Evolutionary conservation across 441 rosid species (phyloP).

Genomic region (Eutrema salsugineum): DNA sequence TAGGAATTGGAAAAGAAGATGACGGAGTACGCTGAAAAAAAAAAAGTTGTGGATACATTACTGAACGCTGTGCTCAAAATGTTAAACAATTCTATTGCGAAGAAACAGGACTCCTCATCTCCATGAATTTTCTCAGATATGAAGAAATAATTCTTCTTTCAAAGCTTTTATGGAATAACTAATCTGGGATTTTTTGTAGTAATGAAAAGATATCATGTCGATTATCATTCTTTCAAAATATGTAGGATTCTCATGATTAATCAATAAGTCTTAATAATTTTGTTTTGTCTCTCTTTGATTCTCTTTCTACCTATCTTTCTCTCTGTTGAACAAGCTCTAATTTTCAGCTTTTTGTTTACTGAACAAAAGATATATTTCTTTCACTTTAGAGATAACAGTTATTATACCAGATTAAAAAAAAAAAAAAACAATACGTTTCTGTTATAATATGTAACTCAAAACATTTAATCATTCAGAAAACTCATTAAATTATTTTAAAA

Average conservation of each 20-base stretch:
- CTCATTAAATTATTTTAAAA: too few species aligned
- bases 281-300: neutral
- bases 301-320: neutral
- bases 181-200: neutral
- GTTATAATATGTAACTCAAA: too few species aligned
- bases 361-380: too few species aligned
- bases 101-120: neutral
- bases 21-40: neutral
- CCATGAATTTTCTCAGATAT: neutral
- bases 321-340: too few species aligned
- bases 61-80: neutral
- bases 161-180: neutral
- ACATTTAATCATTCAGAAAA: too few species aligned
- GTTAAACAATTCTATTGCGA: neutral
- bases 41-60: neutral
- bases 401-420: too few species aligned
- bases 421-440: too few species aligned
- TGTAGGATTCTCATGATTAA: neutral
- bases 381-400: too few species aligned
- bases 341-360: too few species aligned
- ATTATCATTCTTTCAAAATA: neutral
- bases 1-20: neutral
- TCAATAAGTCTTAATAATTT: neutral
- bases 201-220: neutral
- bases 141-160: neutral